These are phyloP conservation scores for Nigrospora oryzae DNA, from an alignment of 2,329 filamentous ascomycete species.

Conservation along the genomic window DNA sequence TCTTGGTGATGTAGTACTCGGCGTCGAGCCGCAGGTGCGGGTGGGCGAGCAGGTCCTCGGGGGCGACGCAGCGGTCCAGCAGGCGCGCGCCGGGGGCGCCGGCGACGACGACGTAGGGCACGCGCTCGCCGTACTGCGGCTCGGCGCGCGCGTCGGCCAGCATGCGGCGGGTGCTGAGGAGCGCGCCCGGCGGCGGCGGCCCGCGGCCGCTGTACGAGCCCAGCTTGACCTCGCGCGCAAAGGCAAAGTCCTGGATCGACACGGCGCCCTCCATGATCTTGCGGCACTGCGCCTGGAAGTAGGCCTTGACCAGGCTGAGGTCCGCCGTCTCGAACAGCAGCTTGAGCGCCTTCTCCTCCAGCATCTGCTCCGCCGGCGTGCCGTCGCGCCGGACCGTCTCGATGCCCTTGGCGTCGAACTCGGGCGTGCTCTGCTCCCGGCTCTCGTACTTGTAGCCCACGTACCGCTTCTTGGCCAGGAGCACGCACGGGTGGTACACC, in stretches of 20 bases:
- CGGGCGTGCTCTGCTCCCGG: slow-evolving; percentile 64
- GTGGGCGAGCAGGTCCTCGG: slow-evolving; percentile 71
- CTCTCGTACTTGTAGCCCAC: slow-evolving; percentile 96
- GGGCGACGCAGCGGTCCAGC: slow-evolving; percentile 82
- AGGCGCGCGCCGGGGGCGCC: slow-evolving; percentile 80
- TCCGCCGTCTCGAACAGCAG: slow-evolving; percentile 86
- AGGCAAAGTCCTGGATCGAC: slow-evolving; percentile 92
- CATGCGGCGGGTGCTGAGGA: slow-evolving; percentile 83
- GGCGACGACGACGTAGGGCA: slow-evolving; percentile 88
- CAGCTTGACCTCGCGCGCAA: slow-evolving; percentile 83
- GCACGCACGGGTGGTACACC: slow-evolving; percentile 89
- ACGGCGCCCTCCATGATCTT: slow-evolving; percentile 89
- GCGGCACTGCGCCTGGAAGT: slow-evolving; percentile 81
- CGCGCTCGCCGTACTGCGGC: slow-evolving; percentile 88
- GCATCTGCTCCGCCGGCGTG: slow-evolving; percentile 91
- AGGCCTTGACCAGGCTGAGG: slow-evolving; percentile 77
- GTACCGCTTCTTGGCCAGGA: slow-evolving; percentile 95
- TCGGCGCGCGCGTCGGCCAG: slow-evolving; percentile 77
- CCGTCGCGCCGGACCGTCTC: slow-evolving; percentile 94
- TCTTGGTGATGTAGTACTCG: slow-evolving; percentile 96
- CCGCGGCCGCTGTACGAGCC: slow-evolving; percentile 81
- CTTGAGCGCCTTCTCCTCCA: slow-evolving; percentile 85
- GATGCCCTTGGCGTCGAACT: slow-evolving; percentile 97
- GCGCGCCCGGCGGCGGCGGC: slow-evolving; percentile 73
- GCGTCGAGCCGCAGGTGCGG: slow-evolving; percentile 77